These are phyloP conservation scores for Tarenaya hassleriana DNA, from an alignment of 345 rosid species.

Conservation along the genomic window DNA sequence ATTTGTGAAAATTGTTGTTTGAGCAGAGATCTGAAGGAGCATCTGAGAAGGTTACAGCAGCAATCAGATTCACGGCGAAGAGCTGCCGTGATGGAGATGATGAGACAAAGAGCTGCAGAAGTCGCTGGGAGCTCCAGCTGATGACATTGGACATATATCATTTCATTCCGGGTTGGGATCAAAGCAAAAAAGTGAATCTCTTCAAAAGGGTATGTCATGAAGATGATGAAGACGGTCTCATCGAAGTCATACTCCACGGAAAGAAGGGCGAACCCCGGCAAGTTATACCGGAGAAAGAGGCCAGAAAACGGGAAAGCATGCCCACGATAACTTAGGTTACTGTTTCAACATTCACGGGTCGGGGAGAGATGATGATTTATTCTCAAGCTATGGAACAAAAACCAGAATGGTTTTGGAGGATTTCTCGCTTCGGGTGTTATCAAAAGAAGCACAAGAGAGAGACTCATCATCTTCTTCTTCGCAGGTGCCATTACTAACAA, in stretches of 20 bases:
- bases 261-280: constrained; percentile 6
- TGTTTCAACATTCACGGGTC: constrained; percentile 1
- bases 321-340: constrained; percentile 1
- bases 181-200: constrained; percentile 10
- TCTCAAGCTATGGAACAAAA: constrained; percentile 14
- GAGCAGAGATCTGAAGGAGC: constrained; percentile 89
- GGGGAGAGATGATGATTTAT: constrained; percentile 12
- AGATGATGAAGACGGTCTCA: constrained; percentile 13
- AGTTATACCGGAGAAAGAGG: constrained; percentile 11
- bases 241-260: background rate
- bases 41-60: constrained; percentile 87
- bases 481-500: constrained; percentile 14
- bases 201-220: constrained; percentile 25
- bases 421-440: constrained; percentile 7
- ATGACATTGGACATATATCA: constrained; percentile 39
- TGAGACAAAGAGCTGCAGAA: constrained; percentile 99
- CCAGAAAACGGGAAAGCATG: background rate
- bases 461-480: background rate
- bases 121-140: constrained; percentile 76
- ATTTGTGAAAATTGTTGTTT: constrained; percentile 21
- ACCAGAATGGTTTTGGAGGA: constrained; percentile 12
- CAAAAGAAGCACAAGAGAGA: constrained; percentile 14
- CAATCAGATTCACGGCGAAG: constrained; percentile 98
- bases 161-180: constrained; percentile 17
- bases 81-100: constrained; percentile 99